Conservation (phyloP, 257 asterid genomes). For the Jacaranda mimosifolia region DNA sequence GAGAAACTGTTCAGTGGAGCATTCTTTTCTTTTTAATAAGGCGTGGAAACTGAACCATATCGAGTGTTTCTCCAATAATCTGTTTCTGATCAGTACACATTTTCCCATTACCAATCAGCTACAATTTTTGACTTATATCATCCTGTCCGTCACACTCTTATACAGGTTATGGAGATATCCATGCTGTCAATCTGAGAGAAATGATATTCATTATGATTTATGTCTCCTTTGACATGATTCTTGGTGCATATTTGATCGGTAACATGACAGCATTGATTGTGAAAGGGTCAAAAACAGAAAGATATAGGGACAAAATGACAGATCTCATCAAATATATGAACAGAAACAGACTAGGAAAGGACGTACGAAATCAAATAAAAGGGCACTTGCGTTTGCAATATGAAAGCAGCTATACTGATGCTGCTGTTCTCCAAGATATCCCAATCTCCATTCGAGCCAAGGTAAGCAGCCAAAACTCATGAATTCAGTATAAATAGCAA, state of each 20-base stretch:
- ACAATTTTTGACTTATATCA: neutral
- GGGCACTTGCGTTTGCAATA: conserved; percentile 91
- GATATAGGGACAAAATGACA: conserved; percentile 88
- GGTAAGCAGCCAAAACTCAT: conserved; percentile 47
- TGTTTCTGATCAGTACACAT: too few species aligned
- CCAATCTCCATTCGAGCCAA: conserved; percentile 91
- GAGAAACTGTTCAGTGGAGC: neutral
- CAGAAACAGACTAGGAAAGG: conserved; percentile 76
- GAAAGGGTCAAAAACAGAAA: conserved; percentile 91
- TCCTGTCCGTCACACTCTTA: conserved; percentile 4
- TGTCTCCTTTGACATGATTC: conserved; percentile 92
- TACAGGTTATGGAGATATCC: conserved; percentile 97
- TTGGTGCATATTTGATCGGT: conserved; percentile 94
- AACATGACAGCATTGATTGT: conserved; percentile 98
- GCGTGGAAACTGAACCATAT: too few species aligned
- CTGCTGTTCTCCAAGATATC: conserved; percentile 81
- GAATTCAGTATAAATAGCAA: neutral
- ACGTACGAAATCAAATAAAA: conserved; percentile 81
- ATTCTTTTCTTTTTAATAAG: neutral
- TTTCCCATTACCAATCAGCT: too few species aligned
- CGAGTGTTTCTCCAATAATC: too few species aligned
- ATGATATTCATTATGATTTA: conserved; percentile 93
- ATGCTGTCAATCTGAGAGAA: conserved; percentile 91
- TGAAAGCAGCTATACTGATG: conserved; percentile 86
- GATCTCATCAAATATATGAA: conserved; percentile 84